Percentiles rank a stretch among this genome's conserved stretches.
Evolutionary conservation across 805 yeast genomes (phyloP).

Genomic region (Yarrowia sp.): DNA sequence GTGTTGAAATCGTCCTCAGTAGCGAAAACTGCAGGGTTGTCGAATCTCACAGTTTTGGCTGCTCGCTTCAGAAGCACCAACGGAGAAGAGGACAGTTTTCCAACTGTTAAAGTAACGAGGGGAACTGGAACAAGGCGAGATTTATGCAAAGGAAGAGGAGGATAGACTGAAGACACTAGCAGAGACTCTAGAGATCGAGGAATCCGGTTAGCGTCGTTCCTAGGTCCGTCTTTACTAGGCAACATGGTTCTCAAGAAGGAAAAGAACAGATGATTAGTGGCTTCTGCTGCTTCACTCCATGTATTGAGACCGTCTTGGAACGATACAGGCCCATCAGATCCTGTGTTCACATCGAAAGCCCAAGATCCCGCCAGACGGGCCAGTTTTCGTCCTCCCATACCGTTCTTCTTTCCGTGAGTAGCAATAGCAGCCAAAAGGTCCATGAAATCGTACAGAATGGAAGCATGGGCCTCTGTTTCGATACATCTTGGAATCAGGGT

Average conservation of each 20-base stretch:
- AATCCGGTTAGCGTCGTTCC: constrained; percentile 61
- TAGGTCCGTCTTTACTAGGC: constrained; percentile 61
- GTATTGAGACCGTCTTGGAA: constrained; percentile 74
- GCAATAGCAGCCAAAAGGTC: constrained; percentile 80
- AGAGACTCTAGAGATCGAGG: constrained; percentile 59
- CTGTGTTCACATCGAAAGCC: constrained; percentile 67
- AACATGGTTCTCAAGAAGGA: constrained; percentile 82
- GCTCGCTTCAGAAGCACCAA: constrained; percentile 67
- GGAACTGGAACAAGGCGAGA: constrained; percentile 63
- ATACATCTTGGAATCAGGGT: constrained; percentile 85
- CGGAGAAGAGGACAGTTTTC: constrained; percentile 56
- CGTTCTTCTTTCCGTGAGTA: constrained; percentile 77
- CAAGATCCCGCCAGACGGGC: constrained; percentile 84
- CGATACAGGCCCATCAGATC: constrained; percentile 50
- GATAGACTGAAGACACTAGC: constrained; percentile 67
- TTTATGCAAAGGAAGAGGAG: constrained; percentile 54
- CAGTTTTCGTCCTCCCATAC: constrained; percentile 79
- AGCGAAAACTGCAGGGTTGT: constrained; percentile 70
- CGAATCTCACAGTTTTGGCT: constrained; percentile 67
- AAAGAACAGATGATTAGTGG: constrained; percentile 78
- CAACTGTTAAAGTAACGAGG: constrained; percentile 63
- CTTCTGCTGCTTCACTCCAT: constrained; percentile 85
- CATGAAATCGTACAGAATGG: constrained; percentile 85
- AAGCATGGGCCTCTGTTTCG: constrained; percentile 84
- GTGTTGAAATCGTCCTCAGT: constrained; percentile 81